phyloP scores from a whole-genome alignment of 2,329 filamentous ascomycete genomes.

The Colletotrichum paranaense region DNA sequence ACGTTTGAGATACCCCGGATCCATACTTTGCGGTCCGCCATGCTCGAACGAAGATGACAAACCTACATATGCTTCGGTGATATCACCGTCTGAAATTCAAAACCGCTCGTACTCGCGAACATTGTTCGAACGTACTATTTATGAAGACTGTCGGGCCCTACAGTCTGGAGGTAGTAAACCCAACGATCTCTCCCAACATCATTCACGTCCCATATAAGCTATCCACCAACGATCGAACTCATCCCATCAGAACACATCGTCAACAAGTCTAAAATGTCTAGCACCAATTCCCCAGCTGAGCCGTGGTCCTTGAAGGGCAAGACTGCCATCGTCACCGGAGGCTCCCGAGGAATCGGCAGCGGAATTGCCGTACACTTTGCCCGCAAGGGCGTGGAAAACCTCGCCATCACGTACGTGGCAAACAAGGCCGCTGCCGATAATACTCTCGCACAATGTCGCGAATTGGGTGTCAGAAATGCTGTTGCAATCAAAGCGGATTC shows the following conservation, averaged over 20 bases:
- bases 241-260: too few relatives aligned
- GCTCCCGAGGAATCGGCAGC: constrained; percentile 12
- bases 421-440: constrained; percentile 1
- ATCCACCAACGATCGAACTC: background rate
- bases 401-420: constrained; percentile 17
- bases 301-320: constrained; percentile 4
- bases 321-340: constrained; percentile 10
- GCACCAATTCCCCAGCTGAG: background rate
- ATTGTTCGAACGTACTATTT: background rate
- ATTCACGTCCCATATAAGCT: background rate
- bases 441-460: background rate
- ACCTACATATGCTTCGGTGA: background rate
- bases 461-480: background rate
- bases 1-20: background rate
- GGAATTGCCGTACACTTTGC: constrained; percentile 3
- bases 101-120: background rate
- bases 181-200: background rate
- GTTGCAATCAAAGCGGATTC: constrained; percentile 10
- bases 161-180: background rate
- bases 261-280: background rate
- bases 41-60: background rate
- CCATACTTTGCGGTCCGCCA: background rate
- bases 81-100: background rate
- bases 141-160: background rate
- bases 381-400: constrained; percentile 9